Evolutionary conservation across 495 filamentous ascomycete genomes (phyloP).

Genomic region (Platismatia glauca): DNA sequence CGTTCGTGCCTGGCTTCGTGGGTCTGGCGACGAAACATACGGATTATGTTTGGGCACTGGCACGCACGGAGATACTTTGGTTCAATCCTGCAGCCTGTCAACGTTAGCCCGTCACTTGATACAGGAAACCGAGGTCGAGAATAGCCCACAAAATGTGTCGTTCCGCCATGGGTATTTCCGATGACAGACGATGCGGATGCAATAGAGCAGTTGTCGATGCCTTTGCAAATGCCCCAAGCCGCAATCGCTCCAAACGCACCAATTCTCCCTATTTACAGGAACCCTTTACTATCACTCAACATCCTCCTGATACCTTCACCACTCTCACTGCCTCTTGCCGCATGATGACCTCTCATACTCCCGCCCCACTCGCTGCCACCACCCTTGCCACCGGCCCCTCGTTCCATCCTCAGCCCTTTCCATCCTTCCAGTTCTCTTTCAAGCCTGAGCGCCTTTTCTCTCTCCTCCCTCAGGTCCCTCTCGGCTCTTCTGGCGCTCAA

Average conservation of each 20-base stretch:
- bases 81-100: no score
- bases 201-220: neutral
- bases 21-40: no score
- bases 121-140: neutral
- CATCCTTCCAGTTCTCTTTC: conserved; percentile 84
- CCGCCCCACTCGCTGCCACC: conserved; percentile 31
- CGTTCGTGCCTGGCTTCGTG: neutral
- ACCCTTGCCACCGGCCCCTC: conserved; percentile 33
- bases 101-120: neutral
- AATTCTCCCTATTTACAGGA: conserved; percentile 17
- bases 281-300: conserved; percentile 28
- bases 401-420: conserved; percentile 66
- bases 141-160: neutral
- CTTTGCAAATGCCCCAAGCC: conserved; percentile 4
- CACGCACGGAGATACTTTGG: no score
- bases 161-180: neutral
- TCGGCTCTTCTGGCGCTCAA: conserved; percentile 74
- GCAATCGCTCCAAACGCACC: conserved; percentile 2
- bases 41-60: no score
- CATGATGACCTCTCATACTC: conserved; percentile 18
- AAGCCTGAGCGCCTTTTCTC: conserved; percentile 68
- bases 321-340: conserved; percentile 20
- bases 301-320: conserved; percentile 23
- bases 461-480: conserved; percentile 81
- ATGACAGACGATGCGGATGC: neutral